These are phyloP conservation scores for Apiospora pterosperma DNA, from an alignment of 2,329 filamentous ascomycete genomes.

Conservation along the genomic window DNA sequence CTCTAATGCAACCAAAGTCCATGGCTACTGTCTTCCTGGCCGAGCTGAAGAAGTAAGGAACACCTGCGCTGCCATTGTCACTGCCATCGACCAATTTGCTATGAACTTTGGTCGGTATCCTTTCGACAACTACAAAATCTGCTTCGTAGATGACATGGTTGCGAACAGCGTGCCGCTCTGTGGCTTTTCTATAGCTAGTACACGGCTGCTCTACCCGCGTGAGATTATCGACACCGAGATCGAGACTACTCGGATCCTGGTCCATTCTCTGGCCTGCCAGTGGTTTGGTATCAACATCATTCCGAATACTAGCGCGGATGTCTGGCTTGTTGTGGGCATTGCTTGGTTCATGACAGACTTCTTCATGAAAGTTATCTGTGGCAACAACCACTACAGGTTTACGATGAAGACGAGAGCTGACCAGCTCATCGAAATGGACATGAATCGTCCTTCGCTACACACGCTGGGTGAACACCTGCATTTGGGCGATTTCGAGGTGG, in stretches of 20 bases:
- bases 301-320: conserved; percentile 74
- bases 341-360: conserved; percentile 94
- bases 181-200: conserved; percentile 85
- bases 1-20: conserved; percentile 80
- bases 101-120: conserved; percentile 87
- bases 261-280: conserved; percentile 83
- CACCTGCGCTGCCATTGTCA: conserved; percentile 80
- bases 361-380: conserved; percentile 86
- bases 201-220: conserved; percentile 76
- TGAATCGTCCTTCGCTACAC: conserved; percentile 76
- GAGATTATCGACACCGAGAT: conserved; percentile 83
- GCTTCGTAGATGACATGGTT: conserved; percentile 87
- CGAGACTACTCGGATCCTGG: conserved; percentile 73
- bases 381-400: conserved; percentile 92
- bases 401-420: conserved; percentile 84
- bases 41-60: conserved; percentile 80
- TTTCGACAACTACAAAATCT: conserved; percentile 87
- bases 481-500: conserved; percentile 78
- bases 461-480: conserved; percentile 75
- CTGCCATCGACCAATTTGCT: conserved; percentile 87
- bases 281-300: conserved; percentile 95
- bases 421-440: conserved; percentile 74
- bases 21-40: conserved; percentile 87
- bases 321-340: conserved; percentile 86
- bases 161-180: conserved; percentile 74